Base-by-base conservation (phyloP, 441 rosid genomes). In the Hypseocharis bilobata region DNA sequence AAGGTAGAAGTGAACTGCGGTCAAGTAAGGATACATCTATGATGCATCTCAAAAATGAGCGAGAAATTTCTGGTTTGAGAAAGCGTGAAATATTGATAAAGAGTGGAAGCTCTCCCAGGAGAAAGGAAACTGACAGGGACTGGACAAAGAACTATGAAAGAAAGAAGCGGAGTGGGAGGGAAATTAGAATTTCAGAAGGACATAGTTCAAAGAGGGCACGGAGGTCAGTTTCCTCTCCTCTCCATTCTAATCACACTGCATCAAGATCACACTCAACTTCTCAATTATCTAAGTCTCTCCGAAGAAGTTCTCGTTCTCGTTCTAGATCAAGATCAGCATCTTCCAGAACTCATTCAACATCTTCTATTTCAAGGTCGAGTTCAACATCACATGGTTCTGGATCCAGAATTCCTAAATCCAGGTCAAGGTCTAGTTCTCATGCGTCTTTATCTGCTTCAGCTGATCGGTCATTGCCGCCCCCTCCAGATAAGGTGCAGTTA, bases 321-420 rank as follows among this genome's bases (percentile, higher is more conserved):
- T 70, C 74, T 59, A 72, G 70, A 74, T 79, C 77, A 56, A 73
- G 74, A 51, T 79, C 77, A 34, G 8, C 54, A 26, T 77, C 81
- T 60, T 70, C 74, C 25, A 55, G 68, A 65, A 60, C 57, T 16
- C 65, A 5, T 61, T 77, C 73, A 10, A 16, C 56, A 47, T 72
- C 80, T 60, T 63, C 71, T 40, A 11, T 61, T 63, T 69, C 78
- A 38, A 73, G 67, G 71, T 74, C 80, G 28, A 57, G 64, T 64
- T 65, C 73, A 34, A 40, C 52, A 28, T 36, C 77, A 36, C 63
- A 2, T 49, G 13, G 20, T 70, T 68, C 70, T 75, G 68, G 70
- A 70, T 58, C 73, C 55, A 63, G 19, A 66, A 62, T 42, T 56
- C 57, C 69, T 16, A 73, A 72, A 28, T 72, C 75, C 16, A 68